These are phyloP conservation scores for Catharanthus roseus DNA, from an alignment of 257 asterid genomes.

Conservation along the genomic window DNA sequence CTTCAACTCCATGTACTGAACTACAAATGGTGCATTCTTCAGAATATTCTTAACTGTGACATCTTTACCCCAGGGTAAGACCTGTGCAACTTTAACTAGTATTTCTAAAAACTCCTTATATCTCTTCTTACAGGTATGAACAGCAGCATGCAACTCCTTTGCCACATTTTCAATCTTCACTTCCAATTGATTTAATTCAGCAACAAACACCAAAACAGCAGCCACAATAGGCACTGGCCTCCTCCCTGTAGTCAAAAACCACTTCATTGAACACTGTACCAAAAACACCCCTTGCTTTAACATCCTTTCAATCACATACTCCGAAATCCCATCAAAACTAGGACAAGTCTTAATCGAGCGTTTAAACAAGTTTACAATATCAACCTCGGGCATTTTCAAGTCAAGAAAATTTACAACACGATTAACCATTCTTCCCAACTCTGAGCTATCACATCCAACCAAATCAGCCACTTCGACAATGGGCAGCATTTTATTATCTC, in stretches of 20 bases:
- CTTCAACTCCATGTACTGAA: constrained; percentile 82
- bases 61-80: constrained; percentile 86
- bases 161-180: constrained; percentile 61
- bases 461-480: constrained; percentile 41
- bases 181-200: constrained; percentile 43
- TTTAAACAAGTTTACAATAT: constrained; percentile 47
- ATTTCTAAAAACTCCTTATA: constrained; percentile 63
- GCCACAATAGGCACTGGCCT: constrained; percentile 77
- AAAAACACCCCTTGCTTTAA: constrained; percentile 70
- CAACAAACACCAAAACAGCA: constrained; percentile 66
- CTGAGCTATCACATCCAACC: constrained; percentile 53
- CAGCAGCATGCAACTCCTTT: constrained; percentile 40
- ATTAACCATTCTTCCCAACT: constrained; percentile 63
- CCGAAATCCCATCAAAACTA: constrained; percentile 27
- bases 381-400: constrained; percentile 58
- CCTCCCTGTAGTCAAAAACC: constrained; percentile 81
- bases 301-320: constrained; percentile 44
- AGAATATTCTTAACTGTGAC: constrained; percentile 57
- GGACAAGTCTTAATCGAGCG: constrained; percentile 31
- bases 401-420: constrained; percentile 58
- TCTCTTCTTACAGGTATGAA: constrained; percentile 54
- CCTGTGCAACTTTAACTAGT: constrained; percentile 63
- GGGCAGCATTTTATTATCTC: constrained; percentile 41
- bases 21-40: constrained; percentile 63
- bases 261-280: constrained; percentile 81